Base-by-base conservation (phyloP, 1,284 basidiomycete species). In the Fomitopsis palustris region DNA sequence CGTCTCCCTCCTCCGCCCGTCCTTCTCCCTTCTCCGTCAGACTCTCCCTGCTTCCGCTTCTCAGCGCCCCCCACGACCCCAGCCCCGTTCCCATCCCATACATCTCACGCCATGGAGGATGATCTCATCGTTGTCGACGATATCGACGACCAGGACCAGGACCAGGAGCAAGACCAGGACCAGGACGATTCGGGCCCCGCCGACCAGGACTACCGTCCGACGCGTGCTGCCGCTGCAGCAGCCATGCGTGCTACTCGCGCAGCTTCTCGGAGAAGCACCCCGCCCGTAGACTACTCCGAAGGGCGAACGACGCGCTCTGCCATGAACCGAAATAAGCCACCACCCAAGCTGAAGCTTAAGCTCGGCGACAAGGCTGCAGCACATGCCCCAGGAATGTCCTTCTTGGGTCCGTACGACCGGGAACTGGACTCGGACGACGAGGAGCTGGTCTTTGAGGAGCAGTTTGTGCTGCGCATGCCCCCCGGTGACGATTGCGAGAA, bases 381-480 rank as follows among this genome's bases (percentile, higher is more conserved):
- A 43, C 84, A 87, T 67, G 89, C 87, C 31, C 87, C 88, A 51
- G 88, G 87, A 55, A 88, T 85, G 81, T 91, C 87, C 49, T 95
- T 94, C 72, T 74, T 96, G 54, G 94, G 93, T 23, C 81, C 89
- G 21, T 96, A 93, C 71, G 95, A 98, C 75, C 81, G 96, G 43
- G 97, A 98, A 72, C 79, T 99, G 57, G 96, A 99, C 73, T 95
- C 93, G 61, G 90, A 92, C 65, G 93, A 96, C 62, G 94, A 97
- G 62, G 96, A 98, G 54, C 75, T 99, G 60, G 88, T 88, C 4
- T 98, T 99, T 69, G 97, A 99, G 75, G 97, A 99, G 75, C 96
- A 99, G 70, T 97, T 99, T 71, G 89, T 99, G 59, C 78, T 99
- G 33, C 78, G 96, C 42, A 87, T 99, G 80, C 95, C 95, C 0